Evolutionary conservation across 352 stramenopile species (phyloP), one percentile per base, ranked within the genome.

Genomic region (Bremia lactucae): DNA sequence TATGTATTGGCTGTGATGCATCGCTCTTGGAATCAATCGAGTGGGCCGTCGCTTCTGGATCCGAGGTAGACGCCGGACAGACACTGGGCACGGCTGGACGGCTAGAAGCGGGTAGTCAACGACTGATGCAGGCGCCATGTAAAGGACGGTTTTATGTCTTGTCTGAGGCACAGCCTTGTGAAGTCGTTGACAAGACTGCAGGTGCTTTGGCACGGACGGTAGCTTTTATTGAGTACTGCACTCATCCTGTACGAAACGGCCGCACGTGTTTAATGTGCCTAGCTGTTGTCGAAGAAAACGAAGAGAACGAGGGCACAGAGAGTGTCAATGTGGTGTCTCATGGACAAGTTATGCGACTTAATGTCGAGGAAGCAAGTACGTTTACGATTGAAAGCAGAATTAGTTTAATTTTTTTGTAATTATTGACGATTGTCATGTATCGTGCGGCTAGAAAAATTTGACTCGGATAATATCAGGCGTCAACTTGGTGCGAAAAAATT

Each of bases 281-380:
- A 16, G 69, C 61, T 11, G 43, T 75, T 47, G 76, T 89, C 29
- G 74, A 84, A 9, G 67, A 87, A 14, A 68, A 87, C 14, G 73
- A 85, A 5, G 62, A 80, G 23, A 72, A 85, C 14, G 68, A 72
- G 43, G 71, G 78, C 15, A 62, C 76, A 54, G 66, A 80, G 38
- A 83, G 73, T 4, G 76, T 89, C 10, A 89, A 80, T 42, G 72
- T 89, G n/a, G 63, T 89, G 0, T 87, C 73, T 5, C 73, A 89
- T 35, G 76, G 76, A 29, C 76, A 90, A 95, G 54, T 96, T 66
- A 73, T 98, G 73, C 61, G 92, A 62, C 42, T 97, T 61, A 86
- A 98, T 75, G 65, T 98, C 57, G 46, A 98, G 75, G 84, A 98
- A 98, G 58, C 95, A 82, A 75, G 91, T 95, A 60, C 77, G 74